phyloP scores from a whole-genome alignment of 202 grass and related monocot genomes.

The Panicum virgatum region DNA sequence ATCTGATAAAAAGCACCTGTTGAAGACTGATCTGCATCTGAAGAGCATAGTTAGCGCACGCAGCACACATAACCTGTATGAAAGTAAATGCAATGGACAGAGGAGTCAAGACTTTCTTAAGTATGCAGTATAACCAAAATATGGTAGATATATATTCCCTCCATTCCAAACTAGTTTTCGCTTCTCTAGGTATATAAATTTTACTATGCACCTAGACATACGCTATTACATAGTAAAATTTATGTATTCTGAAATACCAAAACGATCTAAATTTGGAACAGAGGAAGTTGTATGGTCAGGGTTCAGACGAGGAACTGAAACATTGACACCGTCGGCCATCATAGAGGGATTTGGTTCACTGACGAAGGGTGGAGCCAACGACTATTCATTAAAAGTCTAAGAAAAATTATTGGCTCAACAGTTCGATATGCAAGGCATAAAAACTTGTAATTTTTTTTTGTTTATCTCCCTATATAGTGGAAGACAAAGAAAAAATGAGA shows the following conservation, averaged over 20 bases:
- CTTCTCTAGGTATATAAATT: too few relatives aligned
- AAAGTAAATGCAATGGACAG: not conserved
- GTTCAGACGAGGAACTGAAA: not conserved
- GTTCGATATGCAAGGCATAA: not conserved
- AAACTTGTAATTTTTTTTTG: not conserved
- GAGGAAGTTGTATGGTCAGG: not conserved
- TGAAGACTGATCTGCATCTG: slow-evolving; percentile 28
- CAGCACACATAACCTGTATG: not conserved
- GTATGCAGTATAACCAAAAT: slow-evolving; percentile 9
- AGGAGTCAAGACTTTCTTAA: slow-evolving; percentile 11
- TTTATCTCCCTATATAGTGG: not conserved
- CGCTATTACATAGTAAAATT: too few relatives aligned
- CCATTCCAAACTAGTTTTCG: too few relatives aligned
- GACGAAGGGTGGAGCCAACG: not conserved
- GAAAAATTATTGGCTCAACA: not conserved
- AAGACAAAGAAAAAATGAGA: slow-evolving; percentile 5
- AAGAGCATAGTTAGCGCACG: not conserved
- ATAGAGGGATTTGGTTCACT: not conserved
- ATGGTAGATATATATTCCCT: not conserved
- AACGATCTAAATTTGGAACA: too few relatives aligned
- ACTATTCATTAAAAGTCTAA: not conserved
- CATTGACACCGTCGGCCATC: not conserved
- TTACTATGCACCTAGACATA: too few relatives aligned
- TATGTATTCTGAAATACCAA: too few relatives aligned
- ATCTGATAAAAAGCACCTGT: not conserved